These are phyloP conservation scores for Fusarium sp. DNA, from an alignment of 2,329 filamentous ascomycete genomes.

Conservation along the genomic window DNA sequence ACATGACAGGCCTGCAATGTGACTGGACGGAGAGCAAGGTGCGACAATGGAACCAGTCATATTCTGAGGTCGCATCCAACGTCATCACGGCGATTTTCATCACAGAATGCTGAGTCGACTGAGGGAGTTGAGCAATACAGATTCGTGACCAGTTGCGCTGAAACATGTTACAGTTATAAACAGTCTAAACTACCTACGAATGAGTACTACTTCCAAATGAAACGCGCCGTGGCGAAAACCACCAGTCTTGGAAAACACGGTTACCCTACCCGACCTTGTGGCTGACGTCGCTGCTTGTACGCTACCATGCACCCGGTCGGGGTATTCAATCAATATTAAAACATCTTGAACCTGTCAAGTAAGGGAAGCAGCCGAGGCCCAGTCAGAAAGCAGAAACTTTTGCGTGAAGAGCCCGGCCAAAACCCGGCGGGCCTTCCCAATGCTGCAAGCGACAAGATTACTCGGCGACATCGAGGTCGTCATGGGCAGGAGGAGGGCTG, in stretches of 20 bases:
- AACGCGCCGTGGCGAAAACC: conserved; percentile 38
- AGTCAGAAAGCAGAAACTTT: conserved; percentile 39
- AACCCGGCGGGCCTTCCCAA: conserved; percentile 17
- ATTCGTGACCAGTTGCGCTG: conserved; percentile 35
- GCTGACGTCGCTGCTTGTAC: conserved; percentile 34
- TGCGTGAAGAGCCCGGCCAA: conserved; percentile 30
- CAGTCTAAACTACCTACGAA: conserved; percentile 45
- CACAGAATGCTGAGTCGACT: not conserved
- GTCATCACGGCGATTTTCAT: conserved; percentile 15
- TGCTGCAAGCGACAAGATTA: conserved; percentile 46
- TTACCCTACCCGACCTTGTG: conserved; percentile 30
- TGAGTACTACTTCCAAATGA: conserved; percentile 42
- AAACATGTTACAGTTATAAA: conserved; percentile 40
- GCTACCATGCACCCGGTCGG: conserved; percentile 34
- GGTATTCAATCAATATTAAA: conserved; percentile 38
- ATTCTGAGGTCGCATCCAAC: conserved; percentile 14
- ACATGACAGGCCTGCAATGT: not conserved
- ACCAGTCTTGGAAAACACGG: conserved; percentile 37
- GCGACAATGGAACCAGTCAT: conserved; percentile 27
- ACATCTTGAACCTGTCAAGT: conserved; percentile 37
- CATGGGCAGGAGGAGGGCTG: conserved; percentile 82
- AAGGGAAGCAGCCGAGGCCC: conserved; percentile 35
- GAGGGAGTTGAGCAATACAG: conserved; percentile 13
- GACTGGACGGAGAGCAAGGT: conserved; percentile 10
- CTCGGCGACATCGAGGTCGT: conserved; percentile 96